phyloP scores from a whole-genome alignment of 768 basidiomycete species.

The Vararia minispora region DNA sequence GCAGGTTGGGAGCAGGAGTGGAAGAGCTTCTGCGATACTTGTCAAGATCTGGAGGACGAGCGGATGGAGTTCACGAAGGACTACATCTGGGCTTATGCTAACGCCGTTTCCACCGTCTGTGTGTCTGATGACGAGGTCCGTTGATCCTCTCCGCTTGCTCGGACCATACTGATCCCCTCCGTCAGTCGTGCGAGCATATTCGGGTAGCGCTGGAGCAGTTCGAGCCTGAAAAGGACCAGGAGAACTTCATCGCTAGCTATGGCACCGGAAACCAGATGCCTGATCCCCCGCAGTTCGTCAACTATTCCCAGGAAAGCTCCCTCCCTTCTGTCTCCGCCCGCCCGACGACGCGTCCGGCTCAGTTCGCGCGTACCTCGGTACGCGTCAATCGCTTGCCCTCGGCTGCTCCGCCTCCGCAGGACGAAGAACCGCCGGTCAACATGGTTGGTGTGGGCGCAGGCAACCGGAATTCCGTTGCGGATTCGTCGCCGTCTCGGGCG shows the following conservation, averaged over 20 bases:
- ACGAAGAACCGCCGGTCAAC: constrained; percentile 38
- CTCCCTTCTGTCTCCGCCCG: constrained; percentile 48
- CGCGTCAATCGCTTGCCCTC: constrained; percentile 18
- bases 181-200: constrained; percentile 83
- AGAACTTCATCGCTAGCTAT: constrained; percentile 79
- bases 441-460: constrained; percentile 66
- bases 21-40: constrained; percentile 89
- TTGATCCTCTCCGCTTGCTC: not conserved
- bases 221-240: constrained; percentile 81
- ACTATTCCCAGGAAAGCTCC: constrained; percentile 61
- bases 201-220: constrained; percentile 80
- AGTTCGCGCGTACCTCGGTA: constrained; percentile 35
- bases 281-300: constrained; percentile 79
- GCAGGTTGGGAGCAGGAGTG: constrained; percentile 88
- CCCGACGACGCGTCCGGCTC: constrained; percentile 45
- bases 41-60: constrained; percentile 93
- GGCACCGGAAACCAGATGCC: constrained; percentile 85
- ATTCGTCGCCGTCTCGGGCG: constrained; percentile 20
- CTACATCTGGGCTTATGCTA: constrained; percentile 92
- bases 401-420: constrained; percentile 25
- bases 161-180: constrained; percentile 1
- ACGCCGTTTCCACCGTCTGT: constrained; percentile 91
- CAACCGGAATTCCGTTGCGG: constrained; percentile 29
- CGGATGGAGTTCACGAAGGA: constrained; percentile 93
- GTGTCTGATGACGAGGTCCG: constrained; percentile 91